Evolutionary conservation across 495 filamentous ascomycete species (phyloP).

Genomic region (Geoglossum glabrum): DNA sequence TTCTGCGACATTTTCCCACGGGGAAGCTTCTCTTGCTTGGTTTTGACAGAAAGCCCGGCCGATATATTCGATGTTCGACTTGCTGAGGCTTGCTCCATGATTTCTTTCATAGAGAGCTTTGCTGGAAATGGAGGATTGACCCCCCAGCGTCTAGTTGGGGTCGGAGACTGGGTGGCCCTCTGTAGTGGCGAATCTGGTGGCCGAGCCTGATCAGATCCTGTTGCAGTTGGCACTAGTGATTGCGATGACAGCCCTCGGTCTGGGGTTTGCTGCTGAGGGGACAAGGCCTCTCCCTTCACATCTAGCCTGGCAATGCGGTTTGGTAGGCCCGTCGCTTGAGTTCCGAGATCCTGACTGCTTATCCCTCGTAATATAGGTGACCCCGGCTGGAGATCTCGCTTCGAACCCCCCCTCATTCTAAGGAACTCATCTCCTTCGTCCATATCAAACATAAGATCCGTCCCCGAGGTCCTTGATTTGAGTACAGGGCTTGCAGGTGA

Average conservation of each 20-base stretch:
- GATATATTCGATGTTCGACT: conserved; percentile 47
- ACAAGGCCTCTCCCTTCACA: conserved; percentile 18
- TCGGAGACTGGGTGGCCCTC: conserved; percentile 5
- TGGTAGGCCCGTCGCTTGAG: not conserved
- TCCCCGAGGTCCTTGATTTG: conserved; percentile 38
- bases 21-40: conserved; percentile 14
- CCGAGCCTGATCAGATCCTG: not conserved
- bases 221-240: not conserved
- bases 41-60: conserved; percentile 32
- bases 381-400: not conserved
- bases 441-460: conserved; percentile 88
- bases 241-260: not conserved
- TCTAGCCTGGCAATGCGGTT: conserved; percentile 14
- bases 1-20: conserved; percentile 59
- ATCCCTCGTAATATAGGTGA: not conserved
- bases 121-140: conserved; percentile 25
- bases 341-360: not conserved
- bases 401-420: not conserved
- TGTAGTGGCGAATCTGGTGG: not conserved
- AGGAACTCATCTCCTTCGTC: conserved; percentile 42
- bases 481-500: conserved; percentile 34
- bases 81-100: conserved; percentile 58
- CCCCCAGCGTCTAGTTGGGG: not conserved
- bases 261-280: not conserved
- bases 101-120: conserved; percentile 63